Conservation (phyloP, 2,329 filamentous ascomycete species). For the Xylaria sp. region DNA sequence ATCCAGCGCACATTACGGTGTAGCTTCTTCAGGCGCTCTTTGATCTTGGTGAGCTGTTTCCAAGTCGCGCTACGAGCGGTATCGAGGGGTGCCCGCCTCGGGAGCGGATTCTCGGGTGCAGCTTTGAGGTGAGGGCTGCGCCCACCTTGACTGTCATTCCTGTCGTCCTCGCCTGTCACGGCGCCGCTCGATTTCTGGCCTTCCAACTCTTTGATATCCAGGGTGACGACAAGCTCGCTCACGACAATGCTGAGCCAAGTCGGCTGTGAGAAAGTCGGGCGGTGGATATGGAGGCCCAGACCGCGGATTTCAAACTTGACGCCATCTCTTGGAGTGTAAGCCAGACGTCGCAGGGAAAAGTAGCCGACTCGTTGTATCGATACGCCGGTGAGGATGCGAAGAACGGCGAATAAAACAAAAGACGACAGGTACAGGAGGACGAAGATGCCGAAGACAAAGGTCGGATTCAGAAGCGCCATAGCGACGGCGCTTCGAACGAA, state of each 20-base stretch:
- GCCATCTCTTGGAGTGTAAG: slow-evolving; percentile 90
- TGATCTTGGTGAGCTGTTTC: slow-evolving; percentile 80
- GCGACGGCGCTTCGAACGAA: slow-evolving; percentile 46
- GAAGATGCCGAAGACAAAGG: slow-evolving; percentile 86
- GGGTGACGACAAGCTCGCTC: slow-evolving; percentile 83
- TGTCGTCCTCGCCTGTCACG: slow-evolving; percentile 42
- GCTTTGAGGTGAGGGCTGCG: slow-evolving; percentile 39
- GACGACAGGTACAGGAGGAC: slow-evolving; percentile 89
- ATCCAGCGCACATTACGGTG: slow-evolving; percentile 91
- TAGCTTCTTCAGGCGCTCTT: slow-evolving; percentile 86
- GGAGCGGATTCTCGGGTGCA: slow-evolving; percentile 47
- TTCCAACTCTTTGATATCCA: slow-evolving; percentile 78
- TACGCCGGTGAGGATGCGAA: slow-evolving; percentile 91
- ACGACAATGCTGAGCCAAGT: slow-evolving; percentile 95
- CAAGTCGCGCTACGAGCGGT: slow-evolving; percentile 76
- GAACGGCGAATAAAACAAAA: slow-evolving; percentile 91
- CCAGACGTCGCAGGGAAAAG: slow-evolving; percentile 88
- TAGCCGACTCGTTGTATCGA: slow-evolving; percentile 97
- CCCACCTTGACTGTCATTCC: slow-evolving; percentile 39
- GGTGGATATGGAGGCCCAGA: slow-evolving; percentile 86
- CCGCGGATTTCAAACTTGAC: slow-evolving; percentile 89
- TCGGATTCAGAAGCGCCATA: slow-evolving; percentile 77
- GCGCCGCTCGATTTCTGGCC: slow-evolving; percentile 56
- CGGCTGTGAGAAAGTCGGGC: slow-evolving; percentile 95
- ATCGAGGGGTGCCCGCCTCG: slow-evolving; percentile 47